These are phyloP conservation scores for Boletales sp. DNA, from an alignment of 768 basidiomycete genomes.

Conservation along the genomic window DNA sequence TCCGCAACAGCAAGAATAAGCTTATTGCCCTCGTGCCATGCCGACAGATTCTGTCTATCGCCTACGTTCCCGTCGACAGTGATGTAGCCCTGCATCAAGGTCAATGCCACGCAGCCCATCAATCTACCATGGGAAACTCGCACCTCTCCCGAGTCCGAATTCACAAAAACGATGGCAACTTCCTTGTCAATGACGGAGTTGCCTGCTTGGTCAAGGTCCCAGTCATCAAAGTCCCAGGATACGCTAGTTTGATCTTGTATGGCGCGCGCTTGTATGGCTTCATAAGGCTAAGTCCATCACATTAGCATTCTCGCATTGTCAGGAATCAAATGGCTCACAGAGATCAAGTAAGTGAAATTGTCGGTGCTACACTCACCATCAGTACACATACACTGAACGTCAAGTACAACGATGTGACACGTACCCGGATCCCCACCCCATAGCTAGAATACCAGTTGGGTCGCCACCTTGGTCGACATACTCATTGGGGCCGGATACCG, in stretches of 20 bases:
- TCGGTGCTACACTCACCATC: slow-evolving; percentile 43
- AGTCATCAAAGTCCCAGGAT: slow-evolving; percentile 72
- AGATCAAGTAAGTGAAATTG: slow-evolving; percentile 74
- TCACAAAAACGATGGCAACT: slow-evolving; percentile 80
- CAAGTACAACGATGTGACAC: slow-evolving; percentile 1
- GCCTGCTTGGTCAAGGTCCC: slow-evolving; percentile 49
- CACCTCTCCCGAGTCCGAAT: slow-evolving; percentile 80
- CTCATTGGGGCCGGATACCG: slow-evolving; percentile 64
- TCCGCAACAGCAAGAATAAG: slow-evolving; percentile 57
- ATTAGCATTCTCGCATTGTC: not conserved
- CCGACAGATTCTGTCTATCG: slow-evolving; percentile 37
- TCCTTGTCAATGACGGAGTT: slow-evolving; percentile 47
- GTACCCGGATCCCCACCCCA: slow-evolving; percentile 89
- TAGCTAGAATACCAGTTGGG: slow-evolving; percentile 68
- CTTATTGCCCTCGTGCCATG: slow-evolving; percentile 35
- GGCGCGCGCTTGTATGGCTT: slow-evolving; percentile 76
- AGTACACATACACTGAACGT: not conserved
- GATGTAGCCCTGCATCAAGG: slow-evolving; percentile 39
- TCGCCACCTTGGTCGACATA: slow-evolving; percentile 59
- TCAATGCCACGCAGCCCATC: not conserved
- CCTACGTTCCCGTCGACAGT: slow-evolving; percentile 54
- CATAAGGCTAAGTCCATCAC: slow-evolving; percentile 50
- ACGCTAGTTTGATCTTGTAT: slow-evolving; percentile 61
- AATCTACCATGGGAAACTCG: not conserved
- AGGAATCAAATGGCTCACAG: slow-evolving; percentile 39